Evolutionary conservation across 371 early-diverging fungal genomes (phyloP).

Genomic region (Caulochytrium protostelioides): DNA sequence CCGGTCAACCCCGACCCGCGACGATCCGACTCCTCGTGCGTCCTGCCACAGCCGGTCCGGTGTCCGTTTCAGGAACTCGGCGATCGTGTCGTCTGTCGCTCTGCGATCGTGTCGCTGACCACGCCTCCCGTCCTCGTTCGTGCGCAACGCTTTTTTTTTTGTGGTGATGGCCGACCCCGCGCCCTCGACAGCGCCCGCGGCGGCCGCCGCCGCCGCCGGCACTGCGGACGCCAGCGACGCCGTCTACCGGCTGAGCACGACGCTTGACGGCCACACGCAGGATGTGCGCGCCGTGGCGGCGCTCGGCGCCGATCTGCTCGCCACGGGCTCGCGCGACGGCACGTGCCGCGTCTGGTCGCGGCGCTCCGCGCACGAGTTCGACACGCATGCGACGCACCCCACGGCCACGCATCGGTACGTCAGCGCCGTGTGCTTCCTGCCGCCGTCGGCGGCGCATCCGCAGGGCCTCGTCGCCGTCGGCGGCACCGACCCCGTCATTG

Average conservation of each 20-base stretch:
- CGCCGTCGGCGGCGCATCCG: constrained; percentile 32
- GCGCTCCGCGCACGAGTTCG: constrained; percentile 2
- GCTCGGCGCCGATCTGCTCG: constrained; percentile 33
- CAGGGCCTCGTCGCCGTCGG: constrained; percentile 59
- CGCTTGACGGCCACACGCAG: constrained; percentile 23
- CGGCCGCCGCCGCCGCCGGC: neutral
- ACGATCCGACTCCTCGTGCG: too few species aligned
- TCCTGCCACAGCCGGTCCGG: too few species aligned
- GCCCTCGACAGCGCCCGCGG: too few species aligned
- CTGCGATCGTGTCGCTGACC: too few species aligned
- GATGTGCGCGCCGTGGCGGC: constrained; percentile 47
- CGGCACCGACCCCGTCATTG: constrained; percentile 60
- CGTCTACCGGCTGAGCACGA: constrained; percentile 20
- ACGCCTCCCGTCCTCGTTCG: too few species aligned
- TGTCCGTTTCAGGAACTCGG: too few species aligned
- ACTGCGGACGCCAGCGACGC: neutral
- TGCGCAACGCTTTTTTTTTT: too few species aligned
- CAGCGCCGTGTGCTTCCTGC: constrained; percentile 44
- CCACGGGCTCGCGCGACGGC: constrained; percentile 51
- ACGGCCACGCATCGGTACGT: constrained; percentile 65
- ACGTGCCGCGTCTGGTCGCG: constrained; percentile 15
- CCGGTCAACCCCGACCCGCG: too few species aligned
- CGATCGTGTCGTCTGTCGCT: too few species aligned
- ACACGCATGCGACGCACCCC: constrained; percentile 36
- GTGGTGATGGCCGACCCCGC: too few species aligned